phyloP scores from a whole-genome alignment of 805 yeast genomes.

The Candida railenensis region DNA sequence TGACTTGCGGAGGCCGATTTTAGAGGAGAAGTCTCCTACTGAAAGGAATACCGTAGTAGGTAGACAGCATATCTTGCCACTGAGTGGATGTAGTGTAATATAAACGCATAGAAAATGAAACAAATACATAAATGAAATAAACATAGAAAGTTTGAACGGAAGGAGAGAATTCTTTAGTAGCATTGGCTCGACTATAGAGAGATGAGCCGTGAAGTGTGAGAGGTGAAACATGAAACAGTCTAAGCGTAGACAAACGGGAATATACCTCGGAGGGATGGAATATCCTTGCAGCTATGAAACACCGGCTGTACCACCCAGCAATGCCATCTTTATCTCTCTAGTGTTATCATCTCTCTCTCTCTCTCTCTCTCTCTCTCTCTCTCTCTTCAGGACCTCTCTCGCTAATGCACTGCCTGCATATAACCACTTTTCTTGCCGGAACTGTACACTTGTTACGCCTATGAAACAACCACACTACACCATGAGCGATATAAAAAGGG shows the following conservation, averaged over 20 bases:
- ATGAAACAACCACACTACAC: too few relatives aligned
- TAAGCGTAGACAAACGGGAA: too few relatives aligned
- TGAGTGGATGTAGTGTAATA: conserved; percentile 7
- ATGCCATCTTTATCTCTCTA: neutral
- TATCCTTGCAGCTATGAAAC: too few relatives aligned
- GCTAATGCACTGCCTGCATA: neutral
- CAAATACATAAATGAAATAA: neutral
- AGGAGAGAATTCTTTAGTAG: neutral
- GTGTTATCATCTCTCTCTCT: neutral
- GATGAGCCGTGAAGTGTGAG: neutral
- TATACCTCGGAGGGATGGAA: too few relatives aligned
- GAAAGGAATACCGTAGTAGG: neutral
- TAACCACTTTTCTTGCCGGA: too few relatives aligned
- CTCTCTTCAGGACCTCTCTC: neutral
- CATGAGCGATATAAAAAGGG: too few relatives aligned
- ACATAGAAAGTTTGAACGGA: neutral
- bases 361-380: neutral
- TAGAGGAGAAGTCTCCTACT: neutral
- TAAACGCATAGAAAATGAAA: neutral
- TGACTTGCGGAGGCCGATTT: too few relatives aligned
- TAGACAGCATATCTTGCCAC: conserved; percentile 6
- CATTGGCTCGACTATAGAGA: neutral
- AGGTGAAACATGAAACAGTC: neutral
- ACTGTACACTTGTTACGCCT: too few relatives aligned
- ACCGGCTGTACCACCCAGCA: neutral